Base-by-base conservation (phyloP, 345 rosid genomes). In the Sisymbrium altissimum region DNA sequence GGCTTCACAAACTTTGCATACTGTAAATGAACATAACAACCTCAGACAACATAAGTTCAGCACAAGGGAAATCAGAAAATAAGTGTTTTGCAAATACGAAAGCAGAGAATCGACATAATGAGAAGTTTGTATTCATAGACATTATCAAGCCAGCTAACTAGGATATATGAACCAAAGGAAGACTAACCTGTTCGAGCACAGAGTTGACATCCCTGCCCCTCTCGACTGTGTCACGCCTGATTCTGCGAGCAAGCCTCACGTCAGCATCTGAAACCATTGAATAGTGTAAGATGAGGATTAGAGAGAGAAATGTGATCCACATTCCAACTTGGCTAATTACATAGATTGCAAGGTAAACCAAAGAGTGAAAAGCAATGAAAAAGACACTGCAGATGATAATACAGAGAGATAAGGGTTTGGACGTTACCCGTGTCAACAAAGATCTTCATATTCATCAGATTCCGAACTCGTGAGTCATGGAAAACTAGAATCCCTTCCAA, bases 171-270 rank as follows among this genome's bases (percentile, higher is more conserved):
- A 41, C 21, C 1, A 58, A 63, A 56, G 19, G 12, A 59, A 17
- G 48, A 65, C 72, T 81, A 67, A 86, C 99, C 93, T 92, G 97
- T 76, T 88, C 97, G 69, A 95, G 97, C 70, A 95, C 99, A 77
- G 99, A 95, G 78, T 83, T 73, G 50, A 90, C 61, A 68, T 90
- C 97, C 83, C 99, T 84, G 64, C 97, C 93, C 87, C 99, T 86
- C 81, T 89, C 91, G 75, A 92, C 93, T 0, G 86, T 87, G 79
- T 95, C 97, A 78, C 99, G 96, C 75, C 89, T 84, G 74, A 95
- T 87, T 84, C 99, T 85, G 59, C 99, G 99, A 84, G 99, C 99
- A 81, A 95, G 99, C 86, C 99, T 89, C 78, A 92, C 99, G 84
- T 95, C 99, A 66, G 97, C 96, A 90, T 95, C 99, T 95, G 84